Evolutionary conservation across 2,329 filamentous ascomycete genomes (phyloP).

Genomic region (Aspergillus glaucus): DNA sequence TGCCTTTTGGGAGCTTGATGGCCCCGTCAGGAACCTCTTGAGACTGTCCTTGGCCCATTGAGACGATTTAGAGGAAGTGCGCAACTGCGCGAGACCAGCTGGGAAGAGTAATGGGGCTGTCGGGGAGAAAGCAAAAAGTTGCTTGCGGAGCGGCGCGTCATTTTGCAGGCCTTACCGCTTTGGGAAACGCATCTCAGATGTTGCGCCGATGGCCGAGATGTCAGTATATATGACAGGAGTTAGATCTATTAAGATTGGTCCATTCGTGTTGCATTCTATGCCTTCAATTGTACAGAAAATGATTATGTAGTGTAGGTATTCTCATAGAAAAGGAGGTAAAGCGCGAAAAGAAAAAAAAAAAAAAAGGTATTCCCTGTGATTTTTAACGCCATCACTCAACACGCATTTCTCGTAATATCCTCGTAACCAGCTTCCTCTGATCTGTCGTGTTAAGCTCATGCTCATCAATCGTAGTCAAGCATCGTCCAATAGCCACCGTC

Average conservation of each 20-base stretch:
- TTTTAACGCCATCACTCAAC: constrained; percentile 7
- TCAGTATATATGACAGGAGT: not conserved
- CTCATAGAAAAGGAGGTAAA: not conserved
- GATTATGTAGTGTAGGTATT: not conserved
- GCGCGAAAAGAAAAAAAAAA: not conserved
- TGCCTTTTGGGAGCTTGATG: constrained; percentile 1
- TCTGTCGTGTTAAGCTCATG: constrained; percentile 39
- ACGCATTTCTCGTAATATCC: constrained; percentile 37
- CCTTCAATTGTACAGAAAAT: not conserved
- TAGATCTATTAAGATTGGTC: too few species aligned
- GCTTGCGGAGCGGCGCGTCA: not conserved
- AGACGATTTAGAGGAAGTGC: not conserved
- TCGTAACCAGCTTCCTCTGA: constrained; percentile 42
- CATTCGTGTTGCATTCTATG: not conserved
- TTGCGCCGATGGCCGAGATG: not conserved
- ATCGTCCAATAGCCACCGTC: constrained; percentile 70
- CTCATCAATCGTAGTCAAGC: constrained; percentile 71
- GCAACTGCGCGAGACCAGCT: not conserved
- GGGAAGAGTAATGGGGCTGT: not conserved
- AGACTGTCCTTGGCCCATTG: constrained; percentile 17
- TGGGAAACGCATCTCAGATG: not conserved
- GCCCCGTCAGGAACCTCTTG: constrained; percentile 7
- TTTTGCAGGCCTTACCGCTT: constrained; percentile 1
- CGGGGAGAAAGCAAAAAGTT: constrained; percentile 2
- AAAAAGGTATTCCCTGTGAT: too few species aligned